Evolutionary conservation across 306 rosid genomes (phyloP), one percentile per base, ranked within the genome.

Genomic region (Lathyrus sativus): DNA sequence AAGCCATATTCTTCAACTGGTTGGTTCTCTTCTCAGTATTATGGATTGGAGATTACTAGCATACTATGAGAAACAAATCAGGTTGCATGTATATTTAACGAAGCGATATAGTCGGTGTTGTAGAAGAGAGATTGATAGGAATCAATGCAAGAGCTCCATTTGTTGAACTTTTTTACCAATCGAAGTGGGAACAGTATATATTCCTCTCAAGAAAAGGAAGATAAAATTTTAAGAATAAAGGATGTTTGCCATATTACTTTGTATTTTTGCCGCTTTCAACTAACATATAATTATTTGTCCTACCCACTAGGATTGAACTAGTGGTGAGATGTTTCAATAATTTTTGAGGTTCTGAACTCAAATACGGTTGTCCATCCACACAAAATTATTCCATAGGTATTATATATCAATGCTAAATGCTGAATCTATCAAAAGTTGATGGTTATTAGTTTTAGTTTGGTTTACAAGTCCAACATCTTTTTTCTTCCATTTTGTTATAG

Each of bases 131-230:
- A 37, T 60, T 72, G 81, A 65, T 22, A 14, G 42, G 78, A 61
- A 69, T 71, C 73, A 62, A 19, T 62, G 50, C 67, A 62, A 31
- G 75, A 55, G 76, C 71, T 61, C 72, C 85, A 66, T 76, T 74
- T 70, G 82, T 73, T 79, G 26, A 35, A 5, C 29, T 77, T 62
- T 79, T 80, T 72, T 0, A 60, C 82, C 75, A 50, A 43, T 63
- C 76, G 78, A 80, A 83, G 91, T 88, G 93, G 91, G 87, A 48
- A 83, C 79, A 74, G 91, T 50, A 92, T 83, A 80, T 72, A 82
- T 90, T 85, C 96, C 74, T 61, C 58, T 61, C 65, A 76, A 28
- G 57, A 13, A 68, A 75, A 70, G 17, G 51, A 68, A 78, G 77
- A 66, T 78, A 80, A 86, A 80, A 71, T 79, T 80, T 28, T 49